A percentile compares a stretch with the other conserved stretches of the same genome.
phyloP scores from a whole-genome alignment of 2,329 filamentous ascomycete species.

The Paracamarosporium sp. region DNA sequence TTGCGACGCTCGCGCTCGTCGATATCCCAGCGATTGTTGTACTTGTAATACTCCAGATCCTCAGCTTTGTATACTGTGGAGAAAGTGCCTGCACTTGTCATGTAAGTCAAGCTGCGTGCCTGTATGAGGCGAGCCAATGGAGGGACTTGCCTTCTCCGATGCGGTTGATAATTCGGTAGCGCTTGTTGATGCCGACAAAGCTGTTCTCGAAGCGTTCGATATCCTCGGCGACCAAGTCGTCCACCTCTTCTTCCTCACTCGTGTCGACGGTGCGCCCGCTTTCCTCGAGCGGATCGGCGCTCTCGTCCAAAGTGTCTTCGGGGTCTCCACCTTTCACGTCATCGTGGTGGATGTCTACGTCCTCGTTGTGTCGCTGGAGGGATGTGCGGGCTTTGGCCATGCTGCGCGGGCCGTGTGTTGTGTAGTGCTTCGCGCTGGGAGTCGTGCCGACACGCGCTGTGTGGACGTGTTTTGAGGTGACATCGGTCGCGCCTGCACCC shows the following conservation, averaged over 20 bases:
- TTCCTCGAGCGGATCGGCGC: constrained; percentile 56
- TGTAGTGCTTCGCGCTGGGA: constrained; percentile 4
- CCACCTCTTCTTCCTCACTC: constrained; percentile 63
- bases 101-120: constrained; percentile 32
- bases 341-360: constrained; percentile 35
- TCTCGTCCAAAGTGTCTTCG: constrained; percentile 54
- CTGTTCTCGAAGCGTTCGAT: constrained; percentile 84
- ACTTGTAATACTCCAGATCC: constrained; percentile 83
- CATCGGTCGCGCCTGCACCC: not conserved
- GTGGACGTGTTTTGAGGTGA: constrained; percentile 1
- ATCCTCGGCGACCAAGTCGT: constrained; percentile 77
- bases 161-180: constrained; percentile 90
- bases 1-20: constrained; percentile 68
- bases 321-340: constrained; percentile 45
- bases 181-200: constrained; percentile 82
- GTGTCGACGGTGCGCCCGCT: constrained; percentile 56
- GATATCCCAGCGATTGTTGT: constrained; percentile 86
- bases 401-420: constrained; percentile 8
- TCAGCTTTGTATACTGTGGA: constrained; percentile 99
- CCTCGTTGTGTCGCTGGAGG: constrained; percentile 32
- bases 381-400: constrained; percentile 43
- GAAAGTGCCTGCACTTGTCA: constrained; percentile 76
- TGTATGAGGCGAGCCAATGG: constrained; percentile 36
- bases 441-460: not conserved
- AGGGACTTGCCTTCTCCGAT: constrained; percentile 83